These are phyloP conservation scores for Fusarium chuoi DNA, from an alignment of 2,329 filamentous ascomycete genomes.

Conservation along the genomic window DNA sequence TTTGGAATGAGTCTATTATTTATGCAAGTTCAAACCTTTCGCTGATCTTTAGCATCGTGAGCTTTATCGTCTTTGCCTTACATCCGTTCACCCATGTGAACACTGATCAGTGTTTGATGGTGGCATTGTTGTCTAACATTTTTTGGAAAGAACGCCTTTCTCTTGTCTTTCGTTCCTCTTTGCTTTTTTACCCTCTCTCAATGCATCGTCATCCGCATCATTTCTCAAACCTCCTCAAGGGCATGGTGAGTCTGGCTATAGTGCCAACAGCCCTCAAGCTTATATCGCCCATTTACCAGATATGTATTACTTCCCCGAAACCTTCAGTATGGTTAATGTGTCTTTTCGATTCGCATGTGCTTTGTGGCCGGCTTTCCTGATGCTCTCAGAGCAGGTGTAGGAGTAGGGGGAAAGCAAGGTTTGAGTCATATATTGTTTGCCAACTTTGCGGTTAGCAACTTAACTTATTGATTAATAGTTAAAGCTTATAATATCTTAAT, in stretches of 20 bases:
- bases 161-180: background rate
- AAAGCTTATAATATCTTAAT: no score
- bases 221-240: background rate
- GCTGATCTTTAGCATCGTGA: background rate
- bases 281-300: background rate
- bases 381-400: background rate
- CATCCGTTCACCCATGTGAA: background rate
- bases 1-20: background rate
- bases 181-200: background rate
- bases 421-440: background rate
- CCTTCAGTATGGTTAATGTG: background rate
- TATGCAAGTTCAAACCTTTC: no score
- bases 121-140: accelerated
- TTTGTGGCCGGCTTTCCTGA: background rate
- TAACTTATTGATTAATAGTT: no score
- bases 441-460: accelerated
- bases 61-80: background rate
- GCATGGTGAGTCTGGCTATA: background rate
- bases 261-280: background rate
- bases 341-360: no score
- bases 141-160: no score
- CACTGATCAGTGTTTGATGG: background rate
- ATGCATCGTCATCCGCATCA: accelerated
- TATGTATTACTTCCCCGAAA: no score
- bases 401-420: background rate